Evolutionary conservation across 2,329 filamentous ascomycete species (phyloP).

Genomic region (Emericellopsis cladophorae): DNA sequence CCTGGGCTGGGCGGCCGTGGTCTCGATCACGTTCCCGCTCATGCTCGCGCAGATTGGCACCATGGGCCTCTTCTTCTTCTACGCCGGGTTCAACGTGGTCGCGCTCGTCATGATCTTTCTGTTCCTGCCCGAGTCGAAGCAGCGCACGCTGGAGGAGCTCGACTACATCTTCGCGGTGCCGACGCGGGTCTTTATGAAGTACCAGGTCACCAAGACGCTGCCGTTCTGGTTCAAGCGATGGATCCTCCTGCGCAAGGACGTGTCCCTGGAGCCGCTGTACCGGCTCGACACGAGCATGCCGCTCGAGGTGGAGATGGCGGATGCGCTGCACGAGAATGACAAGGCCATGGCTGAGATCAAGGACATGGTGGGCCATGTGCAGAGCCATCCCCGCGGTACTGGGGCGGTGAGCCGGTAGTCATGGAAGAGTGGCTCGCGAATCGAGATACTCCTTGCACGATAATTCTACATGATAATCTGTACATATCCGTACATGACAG

Average conservation of each 20-base stretch:
- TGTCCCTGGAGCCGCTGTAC: conserved; percentile 27
- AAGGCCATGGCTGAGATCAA: conserved; percentile 25
- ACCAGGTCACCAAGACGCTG: conserved; percentile 41
- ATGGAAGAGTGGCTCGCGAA: too few species aligned
- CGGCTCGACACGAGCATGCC: conserved; percentile 18
- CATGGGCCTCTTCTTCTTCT: conserved; percentile 39
- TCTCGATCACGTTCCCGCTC: conserved; percentile 51
- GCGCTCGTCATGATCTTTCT: conserved; percentile 44
- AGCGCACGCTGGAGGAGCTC: conserved; percentile 37
- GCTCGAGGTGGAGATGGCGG: conserved; percentile 10
- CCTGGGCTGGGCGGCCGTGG: conserved; percentile 44
- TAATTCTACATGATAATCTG: too few species aligned
- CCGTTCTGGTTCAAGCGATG: conserved; percentile 50
- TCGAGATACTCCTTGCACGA: too few species aligned
- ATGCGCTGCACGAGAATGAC: conserved; percentile 20
- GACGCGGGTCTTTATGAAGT: conserved; percentile 40
- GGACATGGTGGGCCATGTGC: conserved; percentile 13
- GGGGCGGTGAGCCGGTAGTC: too few species aligned
- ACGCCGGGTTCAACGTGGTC: conserved; percentile 41
- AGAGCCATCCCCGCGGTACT: too few species aligned
- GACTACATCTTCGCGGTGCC: conserved; percentile 51
- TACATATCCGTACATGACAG: too few species aligned
- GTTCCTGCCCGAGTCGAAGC: conserved; percentile 47
- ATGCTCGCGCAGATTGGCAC: conserved; percentile 32
- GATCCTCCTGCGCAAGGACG: conserved; percentile 34